Base-by-base conservation (phyloP, 495 filamentous ascomycete species). In the Tuber magnatum region DNA sequence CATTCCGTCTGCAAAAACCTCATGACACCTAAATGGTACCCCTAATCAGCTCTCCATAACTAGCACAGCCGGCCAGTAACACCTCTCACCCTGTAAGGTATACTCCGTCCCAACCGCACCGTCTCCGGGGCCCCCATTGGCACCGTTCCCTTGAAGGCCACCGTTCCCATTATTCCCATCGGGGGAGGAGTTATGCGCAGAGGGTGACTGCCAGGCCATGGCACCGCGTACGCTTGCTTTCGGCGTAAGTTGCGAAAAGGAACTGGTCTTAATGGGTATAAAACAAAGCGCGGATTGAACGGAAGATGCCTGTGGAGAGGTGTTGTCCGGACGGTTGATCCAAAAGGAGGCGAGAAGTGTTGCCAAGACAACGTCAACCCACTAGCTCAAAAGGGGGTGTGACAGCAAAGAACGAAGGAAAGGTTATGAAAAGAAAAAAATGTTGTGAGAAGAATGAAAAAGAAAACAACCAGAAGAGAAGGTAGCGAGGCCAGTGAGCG, bases 1-100 rank as follows among this genome's bases (percentile, higher is more conserved):
- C 95, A 98, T 88, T 99, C 95, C 48, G 94, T 94, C 86, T 98
- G 96, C 46, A 99, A 90, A 84, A 98, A 98, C 83, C 95, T 94
- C 95, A 99, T 99, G 48, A 99, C 95, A 82, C 95, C 94, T 98
- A 79, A 73, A 73, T 73, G 73, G 35, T 43, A 80, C 80, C 78
- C 74, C 38, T 65, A 77, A 76, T 73, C 72, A 56, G 41, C 41
- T 70, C 35, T 18, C 72, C 28, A 32, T 32, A 40, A 46, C 77
- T 22, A 46, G 61, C 68, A 43, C 69, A 40, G n/a, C 20, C 44
- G 56, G 44, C 65, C 10, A 51, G 44, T 44, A 46, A 81, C 87
- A 81, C 83, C 97, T 35, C 56, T 65, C 56, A 65, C 94, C 95
- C 89, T 99, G 95, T 68, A 99, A 86, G 43, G 95, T 98, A 81